phyloP scores from a whole-genome alignment of 345 rosid species.

The Eucalyptus paniculata region DNA sequence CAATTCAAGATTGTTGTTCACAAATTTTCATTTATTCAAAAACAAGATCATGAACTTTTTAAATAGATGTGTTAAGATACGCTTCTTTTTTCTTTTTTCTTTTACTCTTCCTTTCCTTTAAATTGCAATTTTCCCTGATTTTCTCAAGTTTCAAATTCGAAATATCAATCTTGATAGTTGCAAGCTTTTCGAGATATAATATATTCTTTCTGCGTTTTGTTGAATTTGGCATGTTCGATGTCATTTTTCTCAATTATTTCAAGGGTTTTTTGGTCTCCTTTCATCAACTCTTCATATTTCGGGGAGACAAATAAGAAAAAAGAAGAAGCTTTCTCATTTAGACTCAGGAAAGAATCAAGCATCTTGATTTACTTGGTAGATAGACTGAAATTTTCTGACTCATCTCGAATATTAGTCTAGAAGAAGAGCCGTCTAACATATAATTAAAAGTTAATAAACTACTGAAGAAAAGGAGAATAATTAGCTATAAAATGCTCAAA shows the following conservation, averaged over 20 bases:
- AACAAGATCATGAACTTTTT: background rate
- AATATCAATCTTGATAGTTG: background rate
- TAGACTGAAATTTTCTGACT: background rate
- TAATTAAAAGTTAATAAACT: background rate
- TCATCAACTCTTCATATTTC: background rate
- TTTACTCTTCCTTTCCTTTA: background rate
- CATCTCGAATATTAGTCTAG: background rate
- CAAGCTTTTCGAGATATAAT: background rate
- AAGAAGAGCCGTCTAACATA: background rate
- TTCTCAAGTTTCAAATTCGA: background rate
- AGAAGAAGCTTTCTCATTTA: background rate
- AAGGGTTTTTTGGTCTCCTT: background rate
- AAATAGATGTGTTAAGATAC: background rate
- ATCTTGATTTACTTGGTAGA: background rate
- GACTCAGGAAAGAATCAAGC: background rate
- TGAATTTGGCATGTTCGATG: background rate
- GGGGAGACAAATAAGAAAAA: background rate
- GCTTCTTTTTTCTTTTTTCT: background rate
- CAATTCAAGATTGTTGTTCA: background rate
- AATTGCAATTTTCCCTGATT: background rate
- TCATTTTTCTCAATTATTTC: background rate
- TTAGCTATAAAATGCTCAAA: background rate
- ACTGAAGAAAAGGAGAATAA: background rate
- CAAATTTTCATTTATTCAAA: background rate
- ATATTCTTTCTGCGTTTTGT: background rate